Percentiles rank a stretch among this genome's conserved stretches.
phyloP scores from a whole-genome alignment of 441 rosid genomes.

The Erodium moschatum region DNA sequence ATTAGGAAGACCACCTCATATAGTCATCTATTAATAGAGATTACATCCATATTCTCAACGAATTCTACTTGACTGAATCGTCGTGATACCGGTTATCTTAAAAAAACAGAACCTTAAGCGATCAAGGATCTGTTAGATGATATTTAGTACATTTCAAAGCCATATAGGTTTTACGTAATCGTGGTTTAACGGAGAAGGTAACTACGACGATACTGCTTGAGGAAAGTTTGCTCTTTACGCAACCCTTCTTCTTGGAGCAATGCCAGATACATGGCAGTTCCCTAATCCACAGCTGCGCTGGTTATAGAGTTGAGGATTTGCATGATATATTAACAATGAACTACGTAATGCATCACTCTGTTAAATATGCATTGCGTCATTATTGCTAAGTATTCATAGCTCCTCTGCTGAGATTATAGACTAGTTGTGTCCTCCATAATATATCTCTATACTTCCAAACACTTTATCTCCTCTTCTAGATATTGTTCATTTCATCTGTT shows the following conservation, averaged over 20 bases:
- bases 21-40: neutral
- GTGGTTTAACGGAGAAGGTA: neutral
- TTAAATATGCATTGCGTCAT: neutral
- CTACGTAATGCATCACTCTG: neutral
- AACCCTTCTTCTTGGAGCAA: too few relatives aligned
- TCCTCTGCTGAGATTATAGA: neutral
- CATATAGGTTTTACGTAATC: neutral
- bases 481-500: conserved; percentile 70
- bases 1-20: neutral
- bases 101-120: neutral
- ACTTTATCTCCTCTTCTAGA: conserved; percentile 27
- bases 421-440: neutral
- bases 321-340: neutral
- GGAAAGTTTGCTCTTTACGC: neutral
- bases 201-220: neutral
- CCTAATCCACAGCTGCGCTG: neutral
- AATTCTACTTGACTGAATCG: neutral
- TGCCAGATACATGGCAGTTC: too few relatives aligned
- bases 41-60: neutral
- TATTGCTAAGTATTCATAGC: neutral
- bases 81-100: neutral
- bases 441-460: neutral
- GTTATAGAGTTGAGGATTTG: neutral
- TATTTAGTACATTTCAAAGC: neutral
- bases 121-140: neutral